Evolutionary conservation across 164 flowering plant genomes (phyloP), one percentile per base, ranked within the genome.

Genomic region (Buxus sempervirens): DNA sequence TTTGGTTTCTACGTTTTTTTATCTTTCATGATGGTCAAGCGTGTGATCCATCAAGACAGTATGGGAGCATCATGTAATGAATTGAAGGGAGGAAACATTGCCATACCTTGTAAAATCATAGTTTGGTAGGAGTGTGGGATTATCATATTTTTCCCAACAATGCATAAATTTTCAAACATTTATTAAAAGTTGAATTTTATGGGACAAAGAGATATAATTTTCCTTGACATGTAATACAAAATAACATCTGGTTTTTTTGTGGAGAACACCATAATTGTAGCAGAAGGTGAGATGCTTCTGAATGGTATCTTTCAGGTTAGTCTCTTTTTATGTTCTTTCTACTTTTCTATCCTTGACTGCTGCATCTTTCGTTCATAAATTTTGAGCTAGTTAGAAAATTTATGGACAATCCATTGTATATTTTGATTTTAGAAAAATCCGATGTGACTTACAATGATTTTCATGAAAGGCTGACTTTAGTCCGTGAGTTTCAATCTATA

Each of bases 181-280:
- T n/a, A n/a, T 36, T n/a, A 13, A 23, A 38, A 41, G 24, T 61
- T 36, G n/a, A 18, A 28, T 61, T 27, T 26, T 21, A 12, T n/a
- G 15, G 20, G 9, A 36, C 41, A 3, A 41, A 26, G 15, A 55
- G 48, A 63, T 65, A 51, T 62, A 59, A 51, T 73, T 82, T 84
- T 85, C 91, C 63, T 88, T 90, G 75, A 92, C 87, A 65, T 60
- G 67, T 57, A 68, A 66, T 76, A 96, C 99, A 96, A 88, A 77
- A 84, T 93, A 58, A 88, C 96, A 9, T 82, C 97, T 55, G 99
- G 99, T 2, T 88, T 87, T 28, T 91, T 93, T 71, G 78, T 86
- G 42, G 99, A 96, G 81, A 93, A 96, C 72, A 93, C 98, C 9
- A 78, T 96, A 67, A 86, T 96, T 74, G 85, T 93, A 67, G 99